phyloP scores from a whole-genome alignment of 257 asterid genomes.

The Jasminum sambac region DNA sequence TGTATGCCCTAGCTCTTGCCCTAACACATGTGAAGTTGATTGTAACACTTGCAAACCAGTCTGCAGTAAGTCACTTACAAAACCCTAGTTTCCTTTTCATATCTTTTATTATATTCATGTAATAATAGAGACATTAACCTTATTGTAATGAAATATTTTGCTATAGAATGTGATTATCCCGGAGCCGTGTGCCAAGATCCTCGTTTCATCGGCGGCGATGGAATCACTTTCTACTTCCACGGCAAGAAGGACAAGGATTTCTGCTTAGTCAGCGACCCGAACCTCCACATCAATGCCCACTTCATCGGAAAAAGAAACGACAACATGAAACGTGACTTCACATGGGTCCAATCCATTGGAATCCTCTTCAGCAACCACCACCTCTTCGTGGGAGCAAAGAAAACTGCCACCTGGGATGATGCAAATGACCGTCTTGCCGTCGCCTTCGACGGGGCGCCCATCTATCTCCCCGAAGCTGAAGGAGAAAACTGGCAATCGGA shows the following conservation, averaged over 20 bases:
- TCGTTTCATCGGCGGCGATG: conserved; percentile 75
- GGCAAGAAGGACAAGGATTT: conserved; percentile 53
- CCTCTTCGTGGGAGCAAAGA: conserved; percentile 45
- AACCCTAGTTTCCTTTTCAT: background rate
- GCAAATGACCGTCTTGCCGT: conserved; percentile 43
- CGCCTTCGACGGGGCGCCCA: conserved; percentile 41
- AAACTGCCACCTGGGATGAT: conserved; percentile 50
- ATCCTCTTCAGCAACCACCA: conserved; percentile 43
- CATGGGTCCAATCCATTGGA: conserved; percentile 71
- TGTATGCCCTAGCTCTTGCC: conserved; percentile 46
- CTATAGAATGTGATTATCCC: conserved; percentile 53
- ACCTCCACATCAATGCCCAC: conserved; percentile 62
- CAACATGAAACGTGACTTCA: conserved; percentile 52
- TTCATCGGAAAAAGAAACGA: conserved; percentile 53
- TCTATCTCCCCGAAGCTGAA: conserved; percentile 28
- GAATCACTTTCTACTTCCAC: conserved; percentile 70
- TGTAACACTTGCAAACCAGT: conserved; percentile 63
- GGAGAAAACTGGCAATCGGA: conserved; percentile 45
- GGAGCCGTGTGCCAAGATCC: conserved; percentile 85
- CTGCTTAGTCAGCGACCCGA: conserved; percentile 55
- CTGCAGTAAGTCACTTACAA: conserved; percentile 43
- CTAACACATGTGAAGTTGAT: conserved; percentile 43
- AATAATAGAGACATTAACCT: background rate
- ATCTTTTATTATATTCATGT: background rate
- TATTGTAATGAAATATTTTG: background rate